phyloP scores from a whole-genome alignment of 139 green algal genomes.

The Trebouxia sp. region DNA sequence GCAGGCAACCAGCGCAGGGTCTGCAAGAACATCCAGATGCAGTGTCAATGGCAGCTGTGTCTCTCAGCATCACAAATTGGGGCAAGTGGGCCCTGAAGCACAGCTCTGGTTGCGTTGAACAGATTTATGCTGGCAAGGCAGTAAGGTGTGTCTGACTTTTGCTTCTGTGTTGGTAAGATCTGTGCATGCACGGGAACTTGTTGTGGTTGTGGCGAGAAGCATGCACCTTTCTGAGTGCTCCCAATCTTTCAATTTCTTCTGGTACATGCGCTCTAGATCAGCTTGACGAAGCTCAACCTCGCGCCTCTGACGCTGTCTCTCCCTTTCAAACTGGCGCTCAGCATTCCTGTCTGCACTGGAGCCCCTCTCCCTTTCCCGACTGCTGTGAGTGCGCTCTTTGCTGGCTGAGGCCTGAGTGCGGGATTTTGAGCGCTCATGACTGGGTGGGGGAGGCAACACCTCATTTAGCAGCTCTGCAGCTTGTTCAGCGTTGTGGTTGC shows the following conservation, averaged over 20 bases:
- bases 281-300: conserved; percentile 33
- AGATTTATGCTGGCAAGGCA: too few species aligned
- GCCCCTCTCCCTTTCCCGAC: not conserved
- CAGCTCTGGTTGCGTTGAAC: too few species aligned
- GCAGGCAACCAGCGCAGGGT: conserved; percentile 16
- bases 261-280: conserved; percentile 56
- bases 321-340: conserved; percentile 39
- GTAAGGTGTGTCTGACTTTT: too few species aligned
- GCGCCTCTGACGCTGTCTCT: conserved; percentile 52
- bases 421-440: not conserved
- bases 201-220: not conserved
- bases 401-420: conserved; percentile 7
- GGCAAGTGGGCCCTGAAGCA: not conserved
- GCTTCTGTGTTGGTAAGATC: too few species aligned
- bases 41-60: conserved; percentile 26
- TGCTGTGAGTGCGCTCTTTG: conserved; percentile 21
- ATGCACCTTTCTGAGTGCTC: conserved; percentile 50
- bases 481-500: conserved; percentile 28
- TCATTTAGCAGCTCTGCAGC: conserved; percentile 51
- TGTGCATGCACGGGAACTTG: not conserved
- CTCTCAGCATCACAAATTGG: not conserved
- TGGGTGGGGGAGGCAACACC: conserved; percentile 11
- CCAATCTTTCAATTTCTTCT: conserved; percentile 58
- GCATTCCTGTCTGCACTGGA: not conserved
- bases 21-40: conserved; percentile 46